Evolutionary conservation across 768 basidiomycete genomes (phyloP), one percentile per base, ranked within the genome.

Genomic region (Agrocybe chaxingu): DNA sequence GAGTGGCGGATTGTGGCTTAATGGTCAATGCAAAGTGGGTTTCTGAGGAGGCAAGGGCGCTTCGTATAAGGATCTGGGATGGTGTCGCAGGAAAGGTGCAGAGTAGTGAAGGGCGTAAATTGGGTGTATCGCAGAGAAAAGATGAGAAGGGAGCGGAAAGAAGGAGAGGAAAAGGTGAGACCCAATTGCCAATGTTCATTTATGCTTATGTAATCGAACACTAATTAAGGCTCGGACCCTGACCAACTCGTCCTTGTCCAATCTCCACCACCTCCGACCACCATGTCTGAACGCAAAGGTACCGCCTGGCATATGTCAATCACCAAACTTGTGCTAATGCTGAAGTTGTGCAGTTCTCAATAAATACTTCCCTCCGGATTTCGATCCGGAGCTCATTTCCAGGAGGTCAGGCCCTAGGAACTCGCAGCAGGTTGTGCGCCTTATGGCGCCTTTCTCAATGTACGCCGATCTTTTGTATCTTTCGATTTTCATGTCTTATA

Each of bases 361-460:
- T 80, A 94, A 92, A 70, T 94, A 92, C 74, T 93, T 93, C 65
- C 95, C 95, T 45, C 95, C 96, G 71, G 95, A 98, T 70, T 98
- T 98, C 70, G 96, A 98, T 73, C 96, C 96, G 51, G 86, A 90
- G 58, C 88, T 97, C 70, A 98, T 98, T 67, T 92, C 92, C 19
- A 80, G 96, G 56, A 75, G 94, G 62, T 92, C 88, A 67, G 81
- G 85, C 55, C 88, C 91, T 50, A 93, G 89, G 79, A 95, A 96
- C 69, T 89, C 89, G 10, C 97, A 99, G 64, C 93, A 97, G 73
- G 90, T 95, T 52, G 93, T 99, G 52, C 91, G 96, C 77, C 80
- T 99, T 43, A 99, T 99, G 97, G 96, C 97, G 3, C 97, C 97
- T 0, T 99, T 98, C 68, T 96, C 93, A 3, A 99, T 99, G 97